These are phyloP conservation scores for Podila epicladia DNA, from an alignment of 192 early-diverging fungal species.

Conservation along the genomic window DNA sequence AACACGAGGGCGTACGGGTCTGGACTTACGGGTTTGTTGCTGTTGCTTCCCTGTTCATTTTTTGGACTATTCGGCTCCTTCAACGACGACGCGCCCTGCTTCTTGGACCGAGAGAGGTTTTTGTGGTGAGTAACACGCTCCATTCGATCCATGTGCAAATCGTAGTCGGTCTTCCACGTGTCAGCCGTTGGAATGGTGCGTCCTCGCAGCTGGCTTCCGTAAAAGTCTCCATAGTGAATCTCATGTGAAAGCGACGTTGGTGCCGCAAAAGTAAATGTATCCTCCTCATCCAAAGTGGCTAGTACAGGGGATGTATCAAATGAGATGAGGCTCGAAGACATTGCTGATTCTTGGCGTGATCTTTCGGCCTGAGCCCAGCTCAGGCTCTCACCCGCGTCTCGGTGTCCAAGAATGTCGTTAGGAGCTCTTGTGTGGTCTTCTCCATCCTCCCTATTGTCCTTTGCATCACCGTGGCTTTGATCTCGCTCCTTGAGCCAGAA, in stretches of 20 bases:
- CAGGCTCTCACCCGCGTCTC: too few species aligned
- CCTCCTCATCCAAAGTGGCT: too few species aligned
- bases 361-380: too few species aligned
- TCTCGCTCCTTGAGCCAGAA: not conserved
- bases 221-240: not conserved
- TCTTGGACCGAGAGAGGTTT: too few species aligned
- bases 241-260: not conserved
- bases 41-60: not conserved
- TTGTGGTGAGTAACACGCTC: not conserved
- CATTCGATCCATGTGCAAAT: not conserved
- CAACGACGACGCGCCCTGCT: too few species aligned
- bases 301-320: too few species aligned
- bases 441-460: too few species aligned
- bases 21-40: not conserved
- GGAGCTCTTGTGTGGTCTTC: not conserved
- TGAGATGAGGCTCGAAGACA: too few species aligned
- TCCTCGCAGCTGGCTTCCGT: not conserved
- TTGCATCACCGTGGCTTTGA: not conserved
- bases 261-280: too few species aligned
- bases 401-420: too few species aligned
- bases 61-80: not conserved
- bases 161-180: not conserved
- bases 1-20: not conserved
- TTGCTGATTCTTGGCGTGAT: too few species aligned
- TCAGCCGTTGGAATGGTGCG: not conserved